Conservation (phyloP, 2,329 filamentous ascomycete species). For the Thermoascus crustaceus region DNA sequence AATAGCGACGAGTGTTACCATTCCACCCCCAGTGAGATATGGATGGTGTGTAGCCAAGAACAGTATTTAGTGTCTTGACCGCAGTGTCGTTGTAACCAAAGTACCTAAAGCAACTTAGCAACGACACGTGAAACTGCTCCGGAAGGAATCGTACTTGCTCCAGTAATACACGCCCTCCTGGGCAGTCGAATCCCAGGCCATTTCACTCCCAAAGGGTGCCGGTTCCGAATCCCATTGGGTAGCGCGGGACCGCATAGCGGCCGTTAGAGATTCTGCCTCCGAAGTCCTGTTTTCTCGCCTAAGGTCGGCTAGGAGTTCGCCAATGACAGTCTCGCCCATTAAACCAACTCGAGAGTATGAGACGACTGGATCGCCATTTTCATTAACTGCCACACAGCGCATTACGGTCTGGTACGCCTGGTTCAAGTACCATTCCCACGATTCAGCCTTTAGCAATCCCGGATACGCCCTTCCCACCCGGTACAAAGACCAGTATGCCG, state of each 20-base stretch:
- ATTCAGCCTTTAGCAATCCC: constrained; percentile 31
- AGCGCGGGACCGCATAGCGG: constrained; percentile 44
- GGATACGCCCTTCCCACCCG: constrained; percentile 46
- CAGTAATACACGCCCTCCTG: constrained; percentile 57
- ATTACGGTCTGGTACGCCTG: constrained; percentile 47
- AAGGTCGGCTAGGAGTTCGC: constrained; percentile 46
- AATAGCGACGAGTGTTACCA: constrained; percentile 53
- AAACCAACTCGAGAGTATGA: constrained; percentile 39
- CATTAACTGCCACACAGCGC: constrained; percentile 30
- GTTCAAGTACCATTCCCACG: constrained; percentile 49
- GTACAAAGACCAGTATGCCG: constrained; percentile 52
- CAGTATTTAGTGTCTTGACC: constrained; percentile 47
- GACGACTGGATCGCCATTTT: constrained; percentile 16
- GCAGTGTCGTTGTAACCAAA: constrained; percentile 42
- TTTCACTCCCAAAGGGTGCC: constrained; percentile 53
- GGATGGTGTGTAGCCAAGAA: constrained; percentile 50
- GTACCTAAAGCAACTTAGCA: constrained; percentile 22
- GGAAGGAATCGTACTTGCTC: constrained; percentile 36
- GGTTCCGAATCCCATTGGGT: constrained; percentile 42
- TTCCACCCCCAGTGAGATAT: constrained; percentile 57
- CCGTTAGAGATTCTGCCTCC: constrained; percentile 35
- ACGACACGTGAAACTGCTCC: not conserved
- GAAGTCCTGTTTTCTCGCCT: constrained; percentile 38
- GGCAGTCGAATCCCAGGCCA: constrained; percentile 56
- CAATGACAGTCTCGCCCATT: constrained; percentile 54